Conservation (phyloP, 257 asterid species). For the Cordia subcordata region DNA sequence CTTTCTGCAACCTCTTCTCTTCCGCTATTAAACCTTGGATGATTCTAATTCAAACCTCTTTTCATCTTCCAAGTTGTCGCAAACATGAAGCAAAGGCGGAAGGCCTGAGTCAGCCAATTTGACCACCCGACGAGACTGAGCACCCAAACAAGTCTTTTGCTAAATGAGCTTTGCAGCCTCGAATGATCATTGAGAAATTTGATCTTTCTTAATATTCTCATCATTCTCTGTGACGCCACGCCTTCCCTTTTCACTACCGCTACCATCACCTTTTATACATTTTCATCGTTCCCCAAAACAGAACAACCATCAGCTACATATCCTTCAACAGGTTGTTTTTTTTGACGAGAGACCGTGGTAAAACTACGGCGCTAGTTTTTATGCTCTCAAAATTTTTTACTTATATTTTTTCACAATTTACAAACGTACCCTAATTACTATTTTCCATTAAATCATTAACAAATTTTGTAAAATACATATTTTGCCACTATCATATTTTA, state of each 20-base stretch:
- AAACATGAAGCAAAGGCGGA: neutral
- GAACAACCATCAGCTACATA: neutral
- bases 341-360: no score
- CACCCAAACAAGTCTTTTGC: neutral
- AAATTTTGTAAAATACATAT: no score
- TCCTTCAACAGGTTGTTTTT: neutral
- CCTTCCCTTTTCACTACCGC: neutral
- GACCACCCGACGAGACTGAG: neutral
- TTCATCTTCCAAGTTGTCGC: neutral
- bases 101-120: neutral
- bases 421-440: no score
- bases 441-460: no score
- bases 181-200: neutral
- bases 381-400: neutral
- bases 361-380: no score
- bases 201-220: neutral
- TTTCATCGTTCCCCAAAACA: neutral
- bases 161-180: neutral
- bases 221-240: neutral
- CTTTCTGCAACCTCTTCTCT: slow-evolving; percentile 4
- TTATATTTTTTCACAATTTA: no score
- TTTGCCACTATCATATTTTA: no score
- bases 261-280: slow-evolving; percentile 6
- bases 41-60: neutral
- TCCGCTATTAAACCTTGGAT: neutral